These are phyloP conservation scores for Xylaria flabelliformis DNA, from an alignment of 495 filamentous ascomycete genomes.

Conservation along the genomic window DNA sequence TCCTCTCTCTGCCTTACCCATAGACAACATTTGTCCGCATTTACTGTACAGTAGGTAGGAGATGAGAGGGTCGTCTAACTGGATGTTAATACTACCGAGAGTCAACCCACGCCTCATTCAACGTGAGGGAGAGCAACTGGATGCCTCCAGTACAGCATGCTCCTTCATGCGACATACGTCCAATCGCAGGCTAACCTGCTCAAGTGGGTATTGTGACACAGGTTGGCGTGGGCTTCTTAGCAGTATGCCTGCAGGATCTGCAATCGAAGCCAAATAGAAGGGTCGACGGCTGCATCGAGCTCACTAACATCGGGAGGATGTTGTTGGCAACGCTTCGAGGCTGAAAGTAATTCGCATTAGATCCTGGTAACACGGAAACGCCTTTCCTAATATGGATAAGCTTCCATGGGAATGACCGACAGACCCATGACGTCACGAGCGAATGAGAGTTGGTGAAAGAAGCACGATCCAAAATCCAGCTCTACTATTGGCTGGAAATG, in stretches of 20 bases:
- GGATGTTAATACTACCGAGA: not conserved
- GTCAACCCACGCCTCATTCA: not conserved
- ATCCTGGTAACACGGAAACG: slow-evolving; percentile 3
- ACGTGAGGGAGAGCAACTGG: not conserved
- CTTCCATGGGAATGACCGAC: not conserved
- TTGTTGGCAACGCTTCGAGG: not conserved
- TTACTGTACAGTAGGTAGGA: not conserved
- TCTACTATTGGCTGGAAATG: slow-evolving; percentile 30
- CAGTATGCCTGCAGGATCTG: slow-evolving; percentile 13
- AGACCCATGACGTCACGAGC: slow-evolving; percentile 28
- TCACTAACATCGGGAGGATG: slow-evolving; percentile 3
- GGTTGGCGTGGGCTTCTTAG: not conserved
- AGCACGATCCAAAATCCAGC: slow-evolving; percentile 35
- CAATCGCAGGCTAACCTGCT: slow-evolving; percentile 13
- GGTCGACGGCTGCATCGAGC: not conserved
- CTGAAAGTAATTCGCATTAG: slow-evolving; percentile 7
- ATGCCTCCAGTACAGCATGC: not conserved
- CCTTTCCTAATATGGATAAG: not conserved
- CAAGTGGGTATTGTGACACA: not conserved
- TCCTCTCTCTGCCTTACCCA: not conserved
- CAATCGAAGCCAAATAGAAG: slow-evolving; percentile 23
- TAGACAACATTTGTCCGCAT: not conserved
- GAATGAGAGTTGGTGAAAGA: slow-evolving; percentile 38
- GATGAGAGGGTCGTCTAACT: not conserved
- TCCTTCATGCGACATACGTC: too few relatives aligned